phyloP scores from a whole-genome alignment of 345 rosid genomes.

The Melaleuca alternifolia region DNA sequence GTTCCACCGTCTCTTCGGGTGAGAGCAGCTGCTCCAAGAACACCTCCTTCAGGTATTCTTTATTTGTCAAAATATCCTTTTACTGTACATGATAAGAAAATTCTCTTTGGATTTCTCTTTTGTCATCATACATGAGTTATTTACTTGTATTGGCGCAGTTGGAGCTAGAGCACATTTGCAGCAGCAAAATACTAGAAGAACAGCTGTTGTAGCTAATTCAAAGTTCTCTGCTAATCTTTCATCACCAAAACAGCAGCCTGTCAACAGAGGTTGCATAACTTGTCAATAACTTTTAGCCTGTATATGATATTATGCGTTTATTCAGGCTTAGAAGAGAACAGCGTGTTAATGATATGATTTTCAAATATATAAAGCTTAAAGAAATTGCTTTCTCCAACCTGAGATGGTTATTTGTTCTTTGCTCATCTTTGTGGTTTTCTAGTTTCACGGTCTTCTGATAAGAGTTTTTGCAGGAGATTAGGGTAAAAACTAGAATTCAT shows the following conservation, averaged over 20 bases:
- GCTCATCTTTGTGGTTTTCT: background rate
- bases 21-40: constrained; percentile 34
- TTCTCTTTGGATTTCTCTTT: background rate
- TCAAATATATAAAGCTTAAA: background rate
- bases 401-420: background rate
- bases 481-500: background rate
- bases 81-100: background rate
- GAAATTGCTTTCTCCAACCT: background rate
- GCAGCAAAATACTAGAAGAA: constrained; percentile 39
- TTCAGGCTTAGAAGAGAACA: background rate
- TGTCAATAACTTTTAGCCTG: background rate
- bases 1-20: constrained; percentile 82
- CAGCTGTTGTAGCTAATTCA: constrained; percentile 25
- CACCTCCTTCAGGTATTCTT: constrained; percentile 62
- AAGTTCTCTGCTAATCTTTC: constrained; percentile 29
- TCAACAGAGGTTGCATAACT: constrained; percentile 27
- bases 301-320: background rate
- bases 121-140: background rate
- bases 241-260: constrained; percentile 37
- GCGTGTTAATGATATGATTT: background rate
- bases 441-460: background rate
- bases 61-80: background rate
- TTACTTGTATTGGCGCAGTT: constrained; percentile 17
- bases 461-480: background rate
- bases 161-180: constrained; percentile 38